Conservation (phyloP, 2,329 filamentous ascomycete species). For the Penicillium sp. region DNA sequence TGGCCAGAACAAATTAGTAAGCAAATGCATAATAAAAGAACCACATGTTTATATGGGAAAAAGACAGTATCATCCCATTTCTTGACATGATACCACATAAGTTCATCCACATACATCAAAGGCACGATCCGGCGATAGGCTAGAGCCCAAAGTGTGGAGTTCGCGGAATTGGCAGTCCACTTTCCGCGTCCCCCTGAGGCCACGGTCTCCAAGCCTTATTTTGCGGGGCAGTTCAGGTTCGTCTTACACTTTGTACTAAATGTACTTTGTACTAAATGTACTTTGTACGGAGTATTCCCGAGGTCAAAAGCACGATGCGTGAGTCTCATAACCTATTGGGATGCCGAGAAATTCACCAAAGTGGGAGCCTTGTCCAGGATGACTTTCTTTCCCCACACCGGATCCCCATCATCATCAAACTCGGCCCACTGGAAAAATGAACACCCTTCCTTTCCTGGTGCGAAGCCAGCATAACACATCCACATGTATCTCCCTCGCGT, state of each 20-base stretch:
- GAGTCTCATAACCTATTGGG: conserved; percentile 7
- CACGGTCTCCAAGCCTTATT: neutral
- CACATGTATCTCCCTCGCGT: conserved; percentile 82
- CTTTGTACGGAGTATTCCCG: neutral
- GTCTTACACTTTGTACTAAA: neutral
- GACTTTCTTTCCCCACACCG: conserved; percentile 53
- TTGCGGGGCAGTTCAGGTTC: neutral
- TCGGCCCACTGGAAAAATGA: conserved; percentile 80
- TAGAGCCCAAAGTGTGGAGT: neutral
- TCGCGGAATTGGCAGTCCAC: neutral
- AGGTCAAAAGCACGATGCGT: neutral
- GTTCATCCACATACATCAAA: neutral
- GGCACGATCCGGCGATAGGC: neutral
- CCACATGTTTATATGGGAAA: no score
- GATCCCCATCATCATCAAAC: conserved; percentile 83
- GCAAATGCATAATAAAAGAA: no score
- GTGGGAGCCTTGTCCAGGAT: conserved; percentile 19
- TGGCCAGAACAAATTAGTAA: no score
- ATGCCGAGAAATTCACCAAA: conserved; percentile 27
- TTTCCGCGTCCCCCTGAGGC: neutral
- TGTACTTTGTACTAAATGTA: neutral
- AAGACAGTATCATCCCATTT: no score
- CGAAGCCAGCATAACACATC: conserved; percentile 75
- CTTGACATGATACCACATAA: no score
- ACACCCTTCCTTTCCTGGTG: conserved; percentile 56